phyloP scores from a whole-genome alignment of 2,329 filamentous ascomycete genomes.

The Ceratocystiopsis minuta region DNA sequence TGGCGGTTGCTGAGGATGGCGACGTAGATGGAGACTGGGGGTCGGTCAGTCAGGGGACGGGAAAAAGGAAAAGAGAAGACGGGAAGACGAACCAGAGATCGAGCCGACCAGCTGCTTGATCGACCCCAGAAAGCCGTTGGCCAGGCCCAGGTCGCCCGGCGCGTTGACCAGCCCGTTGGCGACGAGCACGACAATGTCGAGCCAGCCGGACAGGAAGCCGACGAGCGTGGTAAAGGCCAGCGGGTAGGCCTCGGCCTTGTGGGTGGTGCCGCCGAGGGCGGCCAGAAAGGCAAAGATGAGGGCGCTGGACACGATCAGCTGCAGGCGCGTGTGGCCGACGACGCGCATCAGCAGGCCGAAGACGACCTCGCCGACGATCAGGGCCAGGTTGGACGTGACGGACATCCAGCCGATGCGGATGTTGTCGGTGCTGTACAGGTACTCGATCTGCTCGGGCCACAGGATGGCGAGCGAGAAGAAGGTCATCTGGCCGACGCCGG shows the following conservation, averaged over 20 bases:
- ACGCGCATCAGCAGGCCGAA: conserved; percentile 15
- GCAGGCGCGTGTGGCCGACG: conserved; percentile 2
- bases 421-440: conserved; percentile 3
- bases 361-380: too few species aligned
- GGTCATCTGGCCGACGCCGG: conserved; percentile 2
- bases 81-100: background rate
- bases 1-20: conserved; percentile 4
- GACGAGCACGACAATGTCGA: conserved; percentile 5
- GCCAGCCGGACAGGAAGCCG: conserved; percentile 7
- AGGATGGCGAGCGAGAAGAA: conserved; percentile 1
- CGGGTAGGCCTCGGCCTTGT: conserved; percentile 2
- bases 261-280: conserved; percentile 5
- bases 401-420: conserved; percentile 3
- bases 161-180: conserved; percentile 6
- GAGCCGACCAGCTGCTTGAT: conserved; percentile 5
- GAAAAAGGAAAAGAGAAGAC: background rate
- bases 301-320: conserved; percentile 1
- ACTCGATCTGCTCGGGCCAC: conserved; percentile 1
- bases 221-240: conserved; percentile 6
- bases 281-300: conserved; percentile 4
- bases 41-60: too few species aligned
- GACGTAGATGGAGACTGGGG: conserved; percentile 5
- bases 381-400: background rate
- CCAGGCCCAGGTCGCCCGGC: conserved; percentile 6
- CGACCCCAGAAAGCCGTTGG: conserved; percentile 7